Base-by-base conservation (phyloP, 2,329 filamentous ascomycete species). In the Penicillium hesseltinei region DNA sequence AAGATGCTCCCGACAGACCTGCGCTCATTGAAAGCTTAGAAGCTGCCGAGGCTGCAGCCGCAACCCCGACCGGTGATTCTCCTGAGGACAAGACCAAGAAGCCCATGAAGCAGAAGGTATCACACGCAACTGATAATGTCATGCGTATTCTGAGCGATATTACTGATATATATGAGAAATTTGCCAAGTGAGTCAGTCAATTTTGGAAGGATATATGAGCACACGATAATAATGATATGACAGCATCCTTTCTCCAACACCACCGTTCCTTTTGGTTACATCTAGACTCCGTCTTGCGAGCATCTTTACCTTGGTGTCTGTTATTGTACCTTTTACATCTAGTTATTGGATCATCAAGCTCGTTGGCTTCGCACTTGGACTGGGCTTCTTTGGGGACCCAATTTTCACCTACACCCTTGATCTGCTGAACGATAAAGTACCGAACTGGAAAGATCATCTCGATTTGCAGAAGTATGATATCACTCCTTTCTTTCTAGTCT, bases 321-420 rank as follows among this genome's bases (percentile, higher is more conserved):
- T 86, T 0, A 64, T 76, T 3, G 84, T 84, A 0, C 71, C 84
- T 6, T 78, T 88, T 31, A 76, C 80, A 0, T 82, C 80, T 0
- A 82, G 85, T 0, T 85, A 88, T 62, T 81, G 84, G 75, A 78
- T 88, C 36, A 75, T 84, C 39, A 94, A 93, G 67, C 81, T 81
- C 2, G 72, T 84, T 1, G 87, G 84, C 0, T 89, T 93, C 54
- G 78, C 82, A 13, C 62, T 85, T 23, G 91, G 91, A 1, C 85
- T 92, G 60, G 84, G 79, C 3, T 91, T 95, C 76, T 95, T 95
- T 63, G 89, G 88, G 2, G 88, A 92, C 57, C 91, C 91, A 0
- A 66, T 92, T 62, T 86, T 92, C 54, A 77, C 79, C 33, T 82
- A 81, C 17, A 83, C 80, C 1, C 69, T 91, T 2, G 74, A 75